Conservation (phyloP, 306 rosid genomes). For the Vigna angularis region DNA sequence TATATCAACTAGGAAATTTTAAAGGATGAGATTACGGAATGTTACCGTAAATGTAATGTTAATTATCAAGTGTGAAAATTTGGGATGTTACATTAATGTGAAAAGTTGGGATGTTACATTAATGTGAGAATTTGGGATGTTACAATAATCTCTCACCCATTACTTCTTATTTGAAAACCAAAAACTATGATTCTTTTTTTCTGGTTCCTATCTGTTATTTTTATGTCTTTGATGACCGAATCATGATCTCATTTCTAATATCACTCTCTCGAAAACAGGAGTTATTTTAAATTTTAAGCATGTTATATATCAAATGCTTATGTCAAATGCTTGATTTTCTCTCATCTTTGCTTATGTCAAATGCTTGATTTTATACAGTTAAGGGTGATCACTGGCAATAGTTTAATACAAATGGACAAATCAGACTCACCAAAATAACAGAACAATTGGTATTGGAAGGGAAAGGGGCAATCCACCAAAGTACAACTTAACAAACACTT, state of each 20-base stretch:
- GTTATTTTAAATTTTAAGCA: background rate
- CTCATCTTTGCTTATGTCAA: conserved; percentile 12
- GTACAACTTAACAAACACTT: conserved; percentile 9
- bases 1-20: no score
- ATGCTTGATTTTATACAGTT: conserved; percentile 2
- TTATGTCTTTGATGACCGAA: background rate
- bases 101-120: no score
- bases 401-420: conserved; percentile 22
- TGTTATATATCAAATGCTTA: no score
- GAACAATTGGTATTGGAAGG: background rate
- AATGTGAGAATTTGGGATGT: no score
- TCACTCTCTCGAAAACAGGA: background rate
- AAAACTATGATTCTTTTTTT: background rate
- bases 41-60: no score
- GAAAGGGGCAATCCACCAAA: background rate
- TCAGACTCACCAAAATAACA: background rate
- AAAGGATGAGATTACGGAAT: no score
- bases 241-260: conserved; percentile 23
- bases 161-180: background rate
- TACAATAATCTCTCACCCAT: background rate
- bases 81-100: no score
- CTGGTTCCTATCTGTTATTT: background rate
- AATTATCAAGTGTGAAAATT: no score
- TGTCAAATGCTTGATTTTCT: conserved; percentile 17
- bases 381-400: conserved; percentile 2